phyloP scores from a whole-genome alignment of 345 rosid genomes.

The Eucalyptus coolabah region DNA sequence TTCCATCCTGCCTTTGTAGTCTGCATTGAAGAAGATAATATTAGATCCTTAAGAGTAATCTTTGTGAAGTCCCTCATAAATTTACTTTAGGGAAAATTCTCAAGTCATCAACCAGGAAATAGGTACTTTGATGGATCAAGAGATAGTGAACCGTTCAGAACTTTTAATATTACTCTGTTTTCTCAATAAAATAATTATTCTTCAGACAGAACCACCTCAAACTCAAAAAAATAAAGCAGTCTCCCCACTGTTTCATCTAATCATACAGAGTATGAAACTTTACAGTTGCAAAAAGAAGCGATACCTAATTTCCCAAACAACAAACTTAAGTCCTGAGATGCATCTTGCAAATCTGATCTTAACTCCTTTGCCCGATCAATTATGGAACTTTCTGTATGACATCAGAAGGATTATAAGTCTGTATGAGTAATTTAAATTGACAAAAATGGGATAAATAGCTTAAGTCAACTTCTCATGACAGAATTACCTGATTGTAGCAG shows the following conservation, averaged over 20 bases:
- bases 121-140: neutral
- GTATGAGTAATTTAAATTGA: neutral
- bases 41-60: neutral
- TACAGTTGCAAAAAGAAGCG: neutral
- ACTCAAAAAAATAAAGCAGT: neutral
- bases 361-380: constrained; percentile 56
- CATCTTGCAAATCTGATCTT: constrained; percentile 56
- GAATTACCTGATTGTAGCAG: constrained; percentile 48
- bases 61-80: neutral
- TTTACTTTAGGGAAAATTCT: neutral
- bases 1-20: constrained; percentile 67
- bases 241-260: neutral
- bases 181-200: neutral
- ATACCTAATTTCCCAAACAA: constrained; percentile 68
- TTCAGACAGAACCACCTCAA: neutral
- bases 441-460: neutral
- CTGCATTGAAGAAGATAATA: constrained; percentile 9
- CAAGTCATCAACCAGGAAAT: neutral
- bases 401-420: neutral
- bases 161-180: neutral
- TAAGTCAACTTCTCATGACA: neutral
- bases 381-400: constrained; percentile 45
- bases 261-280: neutral
- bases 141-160: neutral
- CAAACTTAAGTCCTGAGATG: constrained; percentile 68